Evolutionary conservation across 768 basidiomycete species (phyloP).

Genomic region (Boletus subcaerulescens): DNA sequence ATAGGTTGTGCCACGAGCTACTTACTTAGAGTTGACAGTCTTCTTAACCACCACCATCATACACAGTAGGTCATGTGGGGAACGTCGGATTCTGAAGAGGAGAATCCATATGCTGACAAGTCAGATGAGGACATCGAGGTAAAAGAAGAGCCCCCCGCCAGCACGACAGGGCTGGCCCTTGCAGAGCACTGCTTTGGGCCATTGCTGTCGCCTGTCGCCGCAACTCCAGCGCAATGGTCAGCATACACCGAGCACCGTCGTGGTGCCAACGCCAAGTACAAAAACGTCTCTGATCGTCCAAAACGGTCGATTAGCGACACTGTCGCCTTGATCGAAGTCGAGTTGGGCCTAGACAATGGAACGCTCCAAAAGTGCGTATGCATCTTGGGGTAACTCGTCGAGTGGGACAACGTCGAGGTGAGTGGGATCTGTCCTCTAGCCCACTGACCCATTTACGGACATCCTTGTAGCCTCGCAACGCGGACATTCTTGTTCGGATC

Average conservation of each 20-base stretch:
- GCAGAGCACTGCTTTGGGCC: conserved; percentile 7
- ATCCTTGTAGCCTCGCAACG: not conserved
- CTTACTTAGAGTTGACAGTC: not conserved
- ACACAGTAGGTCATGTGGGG: too few relatives aligned
- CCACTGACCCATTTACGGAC: not conserved
- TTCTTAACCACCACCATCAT: not conserved
- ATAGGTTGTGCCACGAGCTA: not conserved
- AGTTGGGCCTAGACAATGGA: not conserved
- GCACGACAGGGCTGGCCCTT: conserved; percentile 1
- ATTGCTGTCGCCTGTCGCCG: conserved; percentile 3
- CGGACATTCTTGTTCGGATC: conserved; percentile 1
- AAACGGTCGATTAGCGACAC: not conserved
- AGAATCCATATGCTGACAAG: too few relatives aligned
- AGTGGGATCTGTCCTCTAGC: not conserved
- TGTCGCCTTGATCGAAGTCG: conserved; percentile 2
- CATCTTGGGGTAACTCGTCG: not conserved
- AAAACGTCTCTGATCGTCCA: not conserved
- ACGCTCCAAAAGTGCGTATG: conserved; percentile 11
- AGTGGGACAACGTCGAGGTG: not conserved
- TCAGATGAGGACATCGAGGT: too few relatives aligned
- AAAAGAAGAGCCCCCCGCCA: not conserved
- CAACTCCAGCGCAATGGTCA: not conserved
- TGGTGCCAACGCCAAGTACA: not conserved
- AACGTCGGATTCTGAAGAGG: too few relatives aligned
- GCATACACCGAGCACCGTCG: conserved; percentile 7